Base-by-base conservation (phyloP, 1,284 basidiomycete genomes). In the Porogramme epimiltina region DNA sequence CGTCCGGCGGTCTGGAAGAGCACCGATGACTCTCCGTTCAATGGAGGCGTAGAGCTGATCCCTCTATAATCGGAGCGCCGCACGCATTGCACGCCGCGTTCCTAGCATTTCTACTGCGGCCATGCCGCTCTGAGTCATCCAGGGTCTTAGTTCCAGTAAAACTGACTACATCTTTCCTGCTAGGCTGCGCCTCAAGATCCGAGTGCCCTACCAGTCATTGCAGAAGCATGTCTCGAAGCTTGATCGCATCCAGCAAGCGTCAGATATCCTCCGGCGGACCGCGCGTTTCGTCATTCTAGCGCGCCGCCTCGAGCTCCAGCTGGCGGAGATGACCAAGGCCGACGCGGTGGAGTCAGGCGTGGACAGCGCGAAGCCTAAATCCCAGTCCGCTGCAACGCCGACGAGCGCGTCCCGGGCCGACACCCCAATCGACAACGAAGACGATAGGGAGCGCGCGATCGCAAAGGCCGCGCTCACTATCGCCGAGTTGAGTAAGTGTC, bases 401-500 rank as follows among this genome's bases (percentile, higher is more conserved):
- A 43, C 45, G 19, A 24, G 37, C 13, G 15, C 28, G 16, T 20
- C 44, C 24, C 57, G 52, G 9, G 53, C 53, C 50, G 34, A 58
- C 47, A 63, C 53, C 62, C 56, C 46, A 42, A 49, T 39, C 16
- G 80, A 82, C 38, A 66, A 73, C 23, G 87, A 90, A 63, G 87
- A 89, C 26, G 92, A 93, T 58, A 89, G 85, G 67, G 93, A 95
- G 64, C 77, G 92, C 4, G 83, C 84, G 11, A 85, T 96, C 60
- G 88, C 93, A 3, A 95, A 95, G 69, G 93, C 95, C 1, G 94
- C 94, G 9, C 72, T 97, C 58, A 94, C 85, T 37, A 85, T 96
- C 4, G 91, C 94, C 1, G 94, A 98, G 68, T 76, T 97, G 34
- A 81, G 93, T 93, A 55, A 61, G 82, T 75, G 23, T 37, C 33